These are phyloP conservation scores for Plasmodium knowlesi DNA, from an alignment of 169 alveolate species.

Conservation along the genomic window DNA sequence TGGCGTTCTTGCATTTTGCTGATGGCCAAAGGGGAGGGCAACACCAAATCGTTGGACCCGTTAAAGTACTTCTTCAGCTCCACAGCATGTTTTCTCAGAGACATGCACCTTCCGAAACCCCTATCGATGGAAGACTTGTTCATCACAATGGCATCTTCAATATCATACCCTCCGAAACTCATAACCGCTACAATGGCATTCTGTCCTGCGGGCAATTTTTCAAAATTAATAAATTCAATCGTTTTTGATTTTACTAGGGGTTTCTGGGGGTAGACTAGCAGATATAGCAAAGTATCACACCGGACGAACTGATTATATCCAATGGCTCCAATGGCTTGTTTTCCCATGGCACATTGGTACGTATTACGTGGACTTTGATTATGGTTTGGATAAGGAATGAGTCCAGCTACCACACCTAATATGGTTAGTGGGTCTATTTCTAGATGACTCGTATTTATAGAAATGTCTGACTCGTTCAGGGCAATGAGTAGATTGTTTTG, in stretches of 20 bases:
- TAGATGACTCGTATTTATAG: conserved; percentile 96
- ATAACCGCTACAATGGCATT: conserved; percentile 99
- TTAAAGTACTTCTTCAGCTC: conserved; percentile 86
- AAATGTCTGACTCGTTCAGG: conserved; percentile 91
- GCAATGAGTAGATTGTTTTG: conserved; percentile 98
- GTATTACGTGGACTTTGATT: conserved; percentile 99
- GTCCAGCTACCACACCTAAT: conserved; percentile 99
- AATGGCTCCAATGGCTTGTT: conserved; percentile 99
- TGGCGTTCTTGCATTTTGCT: conserved; percentile 52
- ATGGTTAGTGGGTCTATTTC: conserved; percentile 98
- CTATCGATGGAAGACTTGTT: conserved; percentile 98
- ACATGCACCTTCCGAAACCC: conserved; percentile 97
- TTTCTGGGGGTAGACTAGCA: conserved; percentile 97
- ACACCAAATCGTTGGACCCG: conserved; percentile 84
- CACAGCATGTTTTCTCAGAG: conserved; percentile 83
- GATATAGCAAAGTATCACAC: conserved; percentile 93
- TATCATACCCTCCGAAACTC: conserved; percentile 99
- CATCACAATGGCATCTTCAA: conserved; percentile 99
- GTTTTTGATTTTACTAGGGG: conserved; percentile 98
- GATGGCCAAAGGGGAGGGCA: conserved; percentile 60
- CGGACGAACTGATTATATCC: conserved; percentile 95
- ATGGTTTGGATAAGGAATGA: conserved; percentile 99
- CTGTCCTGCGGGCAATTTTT: conserved; percentile 99
- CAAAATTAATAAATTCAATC: conserved; percentile 96
- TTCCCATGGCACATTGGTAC: conserved; percentile 99